phyloP scores from a whole-genome alignment of 495 filamentous ascomycete species.

The Penicillium pulvis region DNA sequence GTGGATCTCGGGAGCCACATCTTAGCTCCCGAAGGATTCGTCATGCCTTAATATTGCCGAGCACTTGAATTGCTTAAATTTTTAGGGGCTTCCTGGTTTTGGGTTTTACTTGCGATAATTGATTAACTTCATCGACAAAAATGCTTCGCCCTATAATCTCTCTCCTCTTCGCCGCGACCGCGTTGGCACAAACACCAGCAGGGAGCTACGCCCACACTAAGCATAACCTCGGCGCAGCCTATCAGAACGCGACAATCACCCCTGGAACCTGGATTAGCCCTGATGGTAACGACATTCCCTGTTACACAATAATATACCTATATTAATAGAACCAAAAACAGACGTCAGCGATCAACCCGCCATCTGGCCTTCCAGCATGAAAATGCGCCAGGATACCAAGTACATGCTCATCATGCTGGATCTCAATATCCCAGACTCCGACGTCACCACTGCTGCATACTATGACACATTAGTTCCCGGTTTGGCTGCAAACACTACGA shows the following conservation, averaged over 20 bases:
- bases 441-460: conserved; percentile 11
- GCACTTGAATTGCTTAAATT: background rate
- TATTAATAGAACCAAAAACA: background rate
- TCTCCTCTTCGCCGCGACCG: conserved; percentile 4
- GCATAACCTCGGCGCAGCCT: conserved; percentile 5
- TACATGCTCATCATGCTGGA: conserved; percentile 15
- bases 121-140: background rate
- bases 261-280: conserved; percentile 11
- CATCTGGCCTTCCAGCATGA: conserved; percentile 1
- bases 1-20: background rate
- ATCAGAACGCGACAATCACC: conserved; percentile 9
- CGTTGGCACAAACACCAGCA: conserved; percentile 12
- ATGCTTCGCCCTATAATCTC: background rate
- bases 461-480: conserved; percentile 10
- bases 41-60: background rate
- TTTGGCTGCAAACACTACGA: conserved; percentile 7
- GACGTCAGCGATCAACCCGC: conserved; percentile 1
- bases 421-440: conserved; percentile 13
- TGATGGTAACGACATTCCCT: background rate
- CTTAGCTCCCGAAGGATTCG: background rate
- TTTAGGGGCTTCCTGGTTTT: background rate
- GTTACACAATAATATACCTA: background rate
- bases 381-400: conserved; percentile 3
- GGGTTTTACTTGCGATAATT: background rate
- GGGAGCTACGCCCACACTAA: conserved; percentile 4